Evolutionary conservation across 2,329 filamentous ascomycete genomes (phyloP).

Genomic region (Aplosporella prunicola): DNA sequence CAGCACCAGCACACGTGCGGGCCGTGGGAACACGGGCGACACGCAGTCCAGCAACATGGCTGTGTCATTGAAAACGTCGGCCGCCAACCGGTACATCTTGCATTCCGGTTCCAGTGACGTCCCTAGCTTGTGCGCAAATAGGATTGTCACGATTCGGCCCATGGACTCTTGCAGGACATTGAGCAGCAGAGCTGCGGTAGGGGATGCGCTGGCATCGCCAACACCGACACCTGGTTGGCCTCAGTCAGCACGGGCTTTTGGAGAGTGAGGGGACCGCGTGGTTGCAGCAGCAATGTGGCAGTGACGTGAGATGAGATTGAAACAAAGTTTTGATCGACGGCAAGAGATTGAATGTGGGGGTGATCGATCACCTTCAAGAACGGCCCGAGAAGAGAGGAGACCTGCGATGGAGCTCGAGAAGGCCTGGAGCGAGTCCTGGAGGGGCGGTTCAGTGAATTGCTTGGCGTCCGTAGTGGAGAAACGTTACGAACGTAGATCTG

Average conservation of each 20-base stretch:
- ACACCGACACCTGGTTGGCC: conserved; percentile 58
- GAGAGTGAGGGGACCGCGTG: neutral
- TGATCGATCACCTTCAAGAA: conserved; percentile 65
- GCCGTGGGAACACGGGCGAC: conserved; percentile 60
- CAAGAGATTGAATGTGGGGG: neutral
- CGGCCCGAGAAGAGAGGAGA: conserved; percentile 70
- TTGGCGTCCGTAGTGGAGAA: neutral
- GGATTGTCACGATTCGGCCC: conserved; percentile 72
- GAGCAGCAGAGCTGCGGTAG: conserved; percentile 71
- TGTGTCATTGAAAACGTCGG: conserved; percentile 80
- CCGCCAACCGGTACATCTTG: conserved; percentile 79
- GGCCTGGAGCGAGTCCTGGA: conserved; percentile 71
- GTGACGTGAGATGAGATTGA: neutral
- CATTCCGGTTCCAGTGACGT: conserved; percentile 80
- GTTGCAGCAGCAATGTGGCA: neutral
- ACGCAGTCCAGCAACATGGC: conserved; percentile 80
- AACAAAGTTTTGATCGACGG: neutral
- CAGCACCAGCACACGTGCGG: conserved; percentile 47
- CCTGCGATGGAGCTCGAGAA: conserved; percentile 76
- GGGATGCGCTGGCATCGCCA: conserved; percentile 67
- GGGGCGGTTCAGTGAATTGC: conserved; percentile 9
- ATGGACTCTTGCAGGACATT: conserved; percentile 75
- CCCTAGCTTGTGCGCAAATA: conserved; percentile 75
- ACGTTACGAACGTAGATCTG: conserved; percentile 52
- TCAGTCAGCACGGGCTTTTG: neutral